Base-by-base conservation (phyloP, 331 rosid genomes). In the Pyrus hybrid region DNA sequence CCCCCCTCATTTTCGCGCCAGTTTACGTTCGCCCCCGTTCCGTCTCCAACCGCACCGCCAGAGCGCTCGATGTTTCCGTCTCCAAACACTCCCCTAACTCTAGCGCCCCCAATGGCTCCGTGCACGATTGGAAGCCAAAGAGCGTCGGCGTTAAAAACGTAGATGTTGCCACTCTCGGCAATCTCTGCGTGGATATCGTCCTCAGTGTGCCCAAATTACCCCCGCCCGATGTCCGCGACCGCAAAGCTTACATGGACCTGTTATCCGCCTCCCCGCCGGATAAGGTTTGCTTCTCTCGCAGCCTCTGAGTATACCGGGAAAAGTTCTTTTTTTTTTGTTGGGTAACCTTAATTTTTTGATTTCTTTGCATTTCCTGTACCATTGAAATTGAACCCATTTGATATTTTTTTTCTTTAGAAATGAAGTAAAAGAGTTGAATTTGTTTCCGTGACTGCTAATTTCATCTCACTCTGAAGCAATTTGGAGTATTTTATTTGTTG, bases 151-250 rank as follows among this genome's bases (percentile, higher is more conserved):
- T 76, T 16, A 94, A 91, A 79, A 79, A 86, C 77, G 68, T 85
- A 13, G 97, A 94, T 73, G 92, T 94, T 58, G 87, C 93, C 20
- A 94, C 97, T 7, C 79, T 94, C 4, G 97, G 95, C 26, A 94
- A 94, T 63, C 97, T 94, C 65, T 94, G 99, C 66, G 90, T 94
- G 3, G 99, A 94, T 56, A 86, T 94, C 67, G 99, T 94, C 41
- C 96, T 94, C 47, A 86, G 77, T 66, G 97, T 94, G 58, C 99
- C 97, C 1, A 65, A 87, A 1, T 76, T 94, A 58, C 99, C 99
- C 11, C 97, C 96, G 60, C 64, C 89, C 14, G 78, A 87, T 0
- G 66, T 74, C 9, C 72, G 75, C 8, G 86, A 84, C 51, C 98
- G 97, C 66, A 80, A 73, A 79, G 93, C 91, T 5, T 90, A 82